These are phyloP conservation scores for Hansenula lynferdii DNA, from an alignment of 1,139 yeast species.

Conservation along the genomic window DNA sequence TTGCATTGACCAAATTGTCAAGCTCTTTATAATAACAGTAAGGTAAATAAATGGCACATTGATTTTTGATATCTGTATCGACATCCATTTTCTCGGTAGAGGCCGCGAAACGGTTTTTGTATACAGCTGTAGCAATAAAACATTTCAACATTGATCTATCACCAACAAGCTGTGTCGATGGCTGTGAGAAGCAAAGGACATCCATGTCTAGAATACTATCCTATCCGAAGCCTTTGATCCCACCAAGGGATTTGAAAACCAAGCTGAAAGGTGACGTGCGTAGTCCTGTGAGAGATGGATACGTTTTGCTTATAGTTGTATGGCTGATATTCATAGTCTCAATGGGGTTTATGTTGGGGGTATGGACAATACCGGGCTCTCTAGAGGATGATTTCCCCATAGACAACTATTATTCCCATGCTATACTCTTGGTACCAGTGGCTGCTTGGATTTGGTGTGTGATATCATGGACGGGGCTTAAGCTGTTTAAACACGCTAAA, in stretches of 20 bases:
- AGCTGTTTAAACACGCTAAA: constrained; percentile 22
- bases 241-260: constrained; percentile 4
- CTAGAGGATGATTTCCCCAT: constrained; percentile 14
- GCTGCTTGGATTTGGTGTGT: constrained; percentile 22
- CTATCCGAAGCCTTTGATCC: constrained; percentile 3
- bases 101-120: neutral
- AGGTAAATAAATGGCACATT: neutral
- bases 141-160: too few species aligned
- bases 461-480: constrained; percentile 21
- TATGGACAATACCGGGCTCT: constrained; percentile 10
- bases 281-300: constrained; percentile 7
- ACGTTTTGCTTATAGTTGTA: constrained; percentile 7
- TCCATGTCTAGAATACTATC: too few species aligned
- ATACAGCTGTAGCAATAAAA: too few species aligned
- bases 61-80: neutral
- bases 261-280: neutral
- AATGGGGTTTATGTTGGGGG: constrained; percentile 7
- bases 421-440: constrained; percentile 18
- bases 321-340: constrained; percentile 10
- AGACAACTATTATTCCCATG: constrained; percentile 18
- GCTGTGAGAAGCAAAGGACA: too few species aligned
- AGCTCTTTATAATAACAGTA: too few species aligned
- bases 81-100: too few species aligned
- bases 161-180: too few species aligned
- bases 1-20: constrained; percentile 46